A percentile compares a stretch with the other conserved stretches of the same genome.
Evolutionary conservation across 768 basidiomycete species (phyloP).

Genomic region (Lentinula sp.): DNA sequence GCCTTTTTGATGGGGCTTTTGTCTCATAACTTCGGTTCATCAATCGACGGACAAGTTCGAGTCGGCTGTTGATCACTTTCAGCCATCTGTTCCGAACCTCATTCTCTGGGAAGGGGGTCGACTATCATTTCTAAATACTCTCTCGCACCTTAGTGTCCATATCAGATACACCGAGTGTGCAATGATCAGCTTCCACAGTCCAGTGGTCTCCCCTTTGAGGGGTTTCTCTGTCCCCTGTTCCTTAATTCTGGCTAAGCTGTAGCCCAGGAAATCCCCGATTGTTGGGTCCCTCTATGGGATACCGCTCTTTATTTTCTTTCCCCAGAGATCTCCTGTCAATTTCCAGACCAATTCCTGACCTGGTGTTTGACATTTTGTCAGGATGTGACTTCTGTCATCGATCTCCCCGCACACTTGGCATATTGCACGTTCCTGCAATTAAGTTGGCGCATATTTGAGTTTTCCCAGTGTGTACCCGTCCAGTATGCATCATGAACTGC

Average conservation of each 20-base stretch:
- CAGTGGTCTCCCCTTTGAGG: conserved; percentile 2
- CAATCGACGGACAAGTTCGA: too few relatives aligned
- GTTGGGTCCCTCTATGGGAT: background rate
- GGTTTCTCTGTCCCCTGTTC: conserved; percentile 1
- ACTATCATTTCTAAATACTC: conserved; percentile 10
- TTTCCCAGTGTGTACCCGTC: conserved; percentile 13
- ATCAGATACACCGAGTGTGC: conserved; percentile 22
- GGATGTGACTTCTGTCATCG: conserved; percentile 16
- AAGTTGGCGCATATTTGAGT: background rate
- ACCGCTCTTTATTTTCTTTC: background rate
- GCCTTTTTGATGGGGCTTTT: too few relatives aligned
- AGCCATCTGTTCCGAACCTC: too few relatives aligned
- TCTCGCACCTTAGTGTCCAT: conserved; percentile 21
- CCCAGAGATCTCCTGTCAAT: conserved; percentile 6
- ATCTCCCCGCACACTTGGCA: conserved; percentile 9
- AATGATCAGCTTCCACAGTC: conserved; percentile 17
- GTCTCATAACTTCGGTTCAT: too few relatives aligned
- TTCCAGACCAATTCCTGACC: conserved; percentile 12
- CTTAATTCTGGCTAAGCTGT: background rate
- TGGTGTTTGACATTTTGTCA: conserved; percentile 11
- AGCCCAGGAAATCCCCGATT: background rate
- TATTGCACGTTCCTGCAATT: background rate
- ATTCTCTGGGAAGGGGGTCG: too few relatives aligned
- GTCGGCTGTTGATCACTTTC: too few relatives aligned
- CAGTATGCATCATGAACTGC: conserved; percentile 14